Evolutionary conservation across 2,329 filamentous ascomycete species (phyloP), one percentile per base, ranked within the genome.

Genomic region (Fusarium oligoseptatum): DNA sequence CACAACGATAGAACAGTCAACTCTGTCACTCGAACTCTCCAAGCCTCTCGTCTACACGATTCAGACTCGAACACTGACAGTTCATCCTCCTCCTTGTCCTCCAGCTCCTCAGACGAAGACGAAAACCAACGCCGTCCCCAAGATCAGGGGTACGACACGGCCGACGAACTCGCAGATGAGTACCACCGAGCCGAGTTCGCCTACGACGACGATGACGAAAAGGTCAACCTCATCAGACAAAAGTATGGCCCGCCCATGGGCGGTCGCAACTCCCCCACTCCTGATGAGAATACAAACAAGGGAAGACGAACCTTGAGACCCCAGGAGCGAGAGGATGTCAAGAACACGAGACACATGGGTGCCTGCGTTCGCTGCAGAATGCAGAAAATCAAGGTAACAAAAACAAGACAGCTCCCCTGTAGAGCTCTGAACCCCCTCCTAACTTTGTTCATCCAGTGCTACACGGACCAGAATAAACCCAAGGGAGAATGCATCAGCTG

Each of bases 401-500:
- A 37, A 32, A 37, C 52, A 32, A 32, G 29, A 32, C 9, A 32
- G 29, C 29, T 32, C 10, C 29, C 29, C 29, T 32, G 29, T 32
- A 32, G 29, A 32, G 29, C 29, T 11, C 29, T 32, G 29, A 29
- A 34, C 32, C 10, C 27, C 15, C 24, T 32, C 7, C 71, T 72
- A 37, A 74, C 66, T 17, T 27, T 20, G 36, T 22, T 22, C 24
- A 87, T 22, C n/a, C 24, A 87, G 85, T 88, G 86, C 71, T 58
- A 74, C 4, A 76, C 79, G 22, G 81, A 86, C 64, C 67, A 72
- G 11, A 66, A 74, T 11, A 73, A 83, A 55, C 73, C 80, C 15
- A 48, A 80, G 20, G 80, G 78, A 15, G 76, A 80, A 6, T 89
- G 87, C 75, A 11, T 79, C 3, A 83, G 83, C 3, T 89, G 87